Base-by-base conservation (phyloP, 768 basidiomycete genomes). In the Termitomyces sp. region DNA sequence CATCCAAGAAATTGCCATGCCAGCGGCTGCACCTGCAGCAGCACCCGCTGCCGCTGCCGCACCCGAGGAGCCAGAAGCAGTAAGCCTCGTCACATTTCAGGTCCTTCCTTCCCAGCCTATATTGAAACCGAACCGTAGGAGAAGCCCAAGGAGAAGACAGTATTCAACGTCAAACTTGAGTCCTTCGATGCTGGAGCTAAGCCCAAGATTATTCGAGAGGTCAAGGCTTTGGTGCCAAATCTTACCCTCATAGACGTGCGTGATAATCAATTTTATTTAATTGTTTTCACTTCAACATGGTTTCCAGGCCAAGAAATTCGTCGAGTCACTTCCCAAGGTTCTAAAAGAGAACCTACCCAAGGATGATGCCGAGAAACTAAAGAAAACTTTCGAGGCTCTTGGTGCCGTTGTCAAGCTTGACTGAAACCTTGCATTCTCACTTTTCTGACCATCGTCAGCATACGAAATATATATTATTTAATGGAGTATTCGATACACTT, bases 91-190 rank as follows among this genome's bases (percentile, higher is more conserved):
- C 30, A 22, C 33, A 30, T n/a, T 3, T 3, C 33, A 13, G 45
- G 8, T 16, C 22, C 24, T 2, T 41, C n/a, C n/a, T 41, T 41
- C 6, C 36, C 40, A 13, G 4, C 7, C 26, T 14, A n/a, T 66
- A 38, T 35, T 59, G 13, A 57, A 44, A 24, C 44, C 8, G 8
- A 3, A 33, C 26, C 57, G 22, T 61, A 93, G 87, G 93, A 94
- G 72, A 97, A 95, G 68, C 94, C 94, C 50, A 98, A 97, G 76
- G 97, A 98, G 78, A 98, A 98, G 86, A 97, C 94, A 18, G 81
- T 95, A 35, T 99, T 99, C 77, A 95, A 87, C 65, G 90, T 98
- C 68, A 94, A 86, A 73, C 82, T 99, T 43, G 93, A 96, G 69
- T 93, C 93, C 48, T 97, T 98, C 67, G 95, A 97, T 60, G 85